Conservation (phyloP, 2,329 filamentous ascomycete genomes). For the Fusarium camptoceras region DNA sequence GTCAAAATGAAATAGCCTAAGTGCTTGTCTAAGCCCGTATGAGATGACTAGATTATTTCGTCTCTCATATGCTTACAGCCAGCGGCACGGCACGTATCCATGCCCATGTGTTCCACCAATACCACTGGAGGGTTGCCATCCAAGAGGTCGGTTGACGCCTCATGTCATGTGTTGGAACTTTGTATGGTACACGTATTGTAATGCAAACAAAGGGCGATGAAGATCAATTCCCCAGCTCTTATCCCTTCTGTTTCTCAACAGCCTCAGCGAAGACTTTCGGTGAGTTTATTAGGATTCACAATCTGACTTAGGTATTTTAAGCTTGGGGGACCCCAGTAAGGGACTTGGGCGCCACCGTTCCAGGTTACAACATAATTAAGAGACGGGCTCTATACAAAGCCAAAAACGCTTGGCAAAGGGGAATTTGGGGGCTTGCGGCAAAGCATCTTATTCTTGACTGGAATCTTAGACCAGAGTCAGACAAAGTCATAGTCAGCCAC, state of each 20-base stretch:
- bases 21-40: background rate
- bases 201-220: conserved; percentile 16
- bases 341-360: conserved; percentile 38
- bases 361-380: conserved; percentile 30
- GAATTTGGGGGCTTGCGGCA: conserved; percentile 16
- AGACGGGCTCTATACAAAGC: conserved; percentile 24
- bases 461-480: conserved; percentile 11
- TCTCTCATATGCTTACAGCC: background rate
- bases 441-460: conserved; percentile 5
- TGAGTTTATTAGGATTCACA: conserved; percentile 42
- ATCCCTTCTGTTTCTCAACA: conserved; percentile 27
- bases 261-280: conserved; percentile 28
- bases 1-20: background rate
- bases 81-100: background rate
- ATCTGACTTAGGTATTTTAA: background rate
- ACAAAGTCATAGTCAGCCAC: background rate
- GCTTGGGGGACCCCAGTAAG: conserved; percentile 18
- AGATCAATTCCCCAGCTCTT: conserved; percentile 27
- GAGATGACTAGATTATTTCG: background rate
- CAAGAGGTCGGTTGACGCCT: conserved; percentile 26
- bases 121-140: conserved; percentile 15
- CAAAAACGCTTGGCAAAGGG: conserved; percentile 26
- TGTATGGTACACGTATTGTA: background rate
- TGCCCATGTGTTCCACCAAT: conserved; percentile 15
- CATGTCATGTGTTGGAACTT: conserved; percentile 36